A percentile compares a stretch with the other conserved stretches of the same genome.
Evolutionary conservation across 2,329 filamentous ascomycete species (phyloP).

Genomic region (Fusarium verticillioides): DNA sequence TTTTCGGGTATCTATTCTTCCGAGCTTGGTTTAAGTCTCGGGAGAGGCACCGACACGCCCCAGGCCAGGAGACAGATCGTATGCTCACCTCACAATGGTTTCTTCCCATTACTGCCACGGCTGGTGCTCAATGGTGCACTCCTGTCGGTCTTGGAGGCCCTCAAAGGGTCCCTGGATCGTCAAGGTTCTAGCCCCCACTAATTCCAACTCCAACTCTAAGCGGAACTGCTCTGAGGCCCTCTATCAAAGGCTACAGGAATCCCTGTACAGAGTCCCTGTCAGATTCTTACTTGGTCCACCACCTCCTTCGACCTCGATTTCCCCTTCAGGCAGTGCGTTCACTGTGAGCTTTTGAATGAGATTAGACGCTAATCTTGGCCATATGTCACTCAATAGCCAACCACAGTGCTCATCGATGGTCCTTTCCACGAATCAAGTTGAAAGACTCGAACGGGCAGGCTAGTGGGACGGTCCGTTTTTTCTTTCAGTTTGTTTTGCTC

Average conservation of each 20-base stretch:
- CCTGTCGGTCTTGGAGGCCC: constrained; percentile 8
- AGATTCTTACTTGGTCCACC: constrained; percentile 34
- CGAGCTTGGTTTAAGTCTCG: constrained; percentile 18
- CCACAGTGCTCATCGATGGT: constrained; percentile 25
- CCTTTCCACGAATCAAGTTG: constrained; percentile 15
- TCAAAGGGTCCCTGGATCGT: constrained; percentile 35
- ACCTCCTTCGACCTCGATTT: constrained; percentile 34
- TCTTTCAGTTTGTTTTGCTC: constrained; percentile 20
- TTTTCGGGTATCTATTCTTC: constrained; percentile 17
- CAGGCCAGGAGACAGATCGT: constrained; percentile 33
- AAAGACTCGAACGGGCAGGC: constrained; percentile 24
- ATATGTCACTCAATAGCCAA: constrained; percentile 34
- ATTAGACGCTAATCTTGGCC: constrained; percentile 16
- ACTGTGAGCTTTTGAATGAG: constrained; percentile 1
- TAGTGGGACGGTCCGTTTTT: constrained; percentile 47
- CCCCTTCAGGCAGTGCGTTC: constrained; percentile 33
- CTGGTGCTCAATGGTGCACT: constrained; percentile 32
- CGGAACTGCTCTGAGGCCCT: constrained; percentile 33
- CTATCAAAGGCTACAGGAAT: constrained; percentile 15
- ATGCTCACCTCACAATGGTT: constrained; percentile 31
- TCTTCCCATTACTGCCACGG: constrained; percentile 15
- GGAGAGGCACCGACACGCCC: constrained; percentile 12
- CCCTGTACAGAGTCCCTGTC: constrained; percentile 34
- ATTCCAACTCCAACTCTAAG: not conserved
- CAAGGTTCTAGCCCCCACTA: constrained; percentile 41